Percentiles rank a stretch among this genome's conserved stretches.
Conservation (phyloP, 1,284 basidiomycete genomes). For the Ustilago bromivora region DNA sequence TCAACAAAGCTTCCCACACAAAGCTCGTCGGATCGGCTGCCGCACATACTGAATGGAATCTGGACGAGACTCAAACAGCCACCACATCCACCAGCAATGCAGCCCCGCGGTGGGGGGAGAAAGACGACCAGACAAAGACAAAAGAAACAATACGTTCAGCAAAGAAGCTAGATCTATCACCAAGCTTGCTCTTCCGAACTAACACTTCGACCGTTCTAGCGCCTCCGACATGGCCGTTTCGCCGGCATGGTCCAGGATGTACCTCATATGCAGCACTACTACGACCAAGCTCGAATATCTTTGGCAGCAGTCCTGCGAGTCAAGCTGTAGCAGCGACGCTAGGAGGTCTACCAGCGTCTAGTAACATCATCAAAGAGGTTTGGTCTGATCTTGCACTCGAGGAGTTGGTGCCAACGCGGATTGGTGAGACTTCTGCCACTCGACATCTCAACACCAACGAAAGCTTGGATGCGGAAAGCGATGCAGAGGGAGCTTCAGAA, state of each 20-base stretch:
- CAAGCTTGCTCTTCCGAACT: slow-evolving; percentile 36
- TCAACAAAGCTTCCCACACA: slow-evolving; percentile 44
- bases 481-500: neutral
- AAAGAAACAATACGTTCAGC: slow-evolving; percentile 18
- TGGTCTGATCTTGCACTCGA: slow-evolving; percentile 64
- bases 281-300: slow-evolving; percentile 39
- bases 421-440: slow-evolving; percentile 33
- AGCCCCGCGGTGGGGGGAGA: neutral
- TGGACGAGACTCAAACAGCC: slow-evolving; percentile 10
- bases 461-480: neutral
- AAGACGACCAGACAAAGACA: slow-evolving; percentile 4
- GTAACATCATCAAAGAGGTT: slow-evolving; percentile 42
- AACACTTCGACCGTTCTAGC: slow-evolving; percentile 35
- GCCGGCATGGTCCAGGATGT: slow-evolving; percentile 50
- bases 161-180: slow-evolving; percentile 35
- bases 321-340: slow-evolving; percentile 41
- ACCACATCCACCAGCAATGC: neutral
- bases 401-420: slow-evolving; percentile 38
- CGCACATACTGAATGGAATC: slow-evolving; percentile 12
- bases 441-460: slow-evolving; percentile 20
- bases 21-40: slow-evolving; percentile 40
- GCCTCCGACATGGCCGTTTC: slow-evolving; percentile 56
- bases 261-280: slow-evolving; percentile 55
- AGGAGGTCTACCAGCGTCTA: slow-evolving; percentile 30
- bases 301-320: slow-evolving; percentile 41